Base-by-base conservation (phyloP, 2,329 filamentous ascomycete genomes). In the Alternaria brassicae region DNA sequence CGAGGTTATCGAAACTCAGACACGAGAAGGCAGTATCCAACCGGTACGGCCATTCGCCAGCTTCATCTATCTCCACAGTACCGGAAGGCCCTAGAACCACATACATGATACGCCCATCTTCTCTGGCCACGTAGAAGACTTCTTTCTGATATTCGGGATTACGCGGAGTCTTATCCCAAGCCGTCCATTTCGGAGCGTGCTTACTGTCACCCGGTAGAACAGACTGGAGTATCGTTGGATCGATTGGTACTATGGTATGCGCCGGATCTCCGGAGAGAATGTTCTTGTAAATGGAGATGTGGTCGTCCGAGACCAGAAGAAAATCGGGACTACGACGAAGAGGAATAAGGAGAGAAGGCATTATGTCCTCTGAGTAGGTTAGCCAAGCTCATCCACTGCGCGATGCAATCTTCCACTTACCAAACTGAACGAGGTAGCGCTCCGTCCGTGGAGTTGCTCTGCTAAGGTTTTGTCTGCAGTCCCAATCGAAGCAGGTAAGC, bases 21-120 rank as follows among this genome's bases (percentile, higher is more conserved):
- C 88, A 91, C 51, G 92, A 90, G 74, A 98, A 96, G 3, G 92
- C 92, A 3, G 86, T 88, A 58, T 92, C 90, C 45, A 96, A 89
- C 60, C 91, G 91, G 69, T 90, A 90, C 52, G 86, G 83, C 65
- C 91, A 87, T 82, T 53, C 89, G 75, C 65, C 70, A 54, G 86
- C 81, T 44, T 83, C 85, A 7, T 67, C 65, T 12, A 68, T 68
- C 9, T 72, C 68, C 8, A 62, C 81, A 6, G 78, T 77, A 48
- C 81, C 75, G 30, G 59, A 53, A 6, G 83, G 83, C 41, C 65
- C 66, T 58, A 92, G 87, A 65, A 92, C 88, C 4, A 94, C 78
- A 64, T 90, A 91, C 53, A 89, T 85, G 9, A 97, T 84, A 48
- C 89, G 81, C 3, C 95, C 95, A 72, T 98, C 94, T 78, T 98